A percentile compares a stretch with the other conserved stretches of the same genome.
phyloP scores from a whole-genome alignment of 345 rosid species.

The Mercurialis annua region DNA sequence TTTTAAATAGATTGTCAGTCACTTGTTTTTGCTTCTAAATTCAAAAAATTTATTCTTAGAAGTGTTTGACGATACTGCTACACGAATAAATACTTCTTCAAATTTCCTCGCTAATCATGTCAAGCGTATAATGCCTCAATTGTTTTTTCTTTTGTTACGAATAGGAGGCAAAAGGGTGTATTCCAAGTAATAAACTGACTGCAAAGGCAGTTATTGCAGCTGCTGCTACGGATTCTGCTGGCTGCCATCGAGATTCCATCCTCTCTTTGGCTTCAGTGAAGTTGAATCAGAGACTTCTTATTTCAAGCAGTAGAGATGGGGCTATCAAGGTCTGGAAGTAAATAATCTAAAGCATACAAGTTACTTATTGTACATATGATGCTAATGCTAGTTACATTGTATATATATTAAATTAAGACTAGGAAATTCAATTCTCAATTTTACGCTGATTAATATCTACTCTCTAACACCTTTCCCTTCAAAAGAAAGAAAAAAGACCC shows the following conservation, averaged over 20 bases:
- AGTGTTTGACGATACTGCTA: neutral
- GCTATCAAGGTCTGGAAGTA: conserved; percentile 98
- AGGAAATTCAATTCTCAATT: neutral
- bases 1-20: neutral
- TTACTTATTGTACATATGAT: conserved; percentile 34
- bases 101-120: neutral
- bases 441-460: neutral
- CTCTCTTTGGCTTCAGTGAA: conserved; percentile 84
- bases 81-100: neutral
- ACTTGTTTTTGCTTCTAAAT: neutral
- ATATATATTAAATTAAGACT: conserved; percentile 17
- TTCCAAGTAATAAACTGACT: conserved; percentile 56
- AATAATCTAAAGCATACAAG: conserved; percentile 20
- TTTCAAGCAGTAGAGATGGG: conserved; percentile 96
- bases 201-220: conserved; percentile 73
- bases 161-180: conserved; percentile 80
- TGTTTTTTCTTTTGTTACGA: conserved; percentile 15
- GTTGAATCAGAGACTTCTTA: conserved; percentile 81
- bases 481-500: neutral
- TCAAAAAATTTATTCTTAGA: neutral
- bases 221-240: conserved; percentile 87
- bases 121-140: conserved; percentile 10
- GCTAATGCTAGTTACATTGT: conserved; percentile 22
- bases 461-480: neutral
- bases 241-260: conserved; percentile 94